These are phyloP conservation scores for Plantago lanceolata DNA, from an alignment of 305 asterid species.

Conservation along the genomic window DNA sequence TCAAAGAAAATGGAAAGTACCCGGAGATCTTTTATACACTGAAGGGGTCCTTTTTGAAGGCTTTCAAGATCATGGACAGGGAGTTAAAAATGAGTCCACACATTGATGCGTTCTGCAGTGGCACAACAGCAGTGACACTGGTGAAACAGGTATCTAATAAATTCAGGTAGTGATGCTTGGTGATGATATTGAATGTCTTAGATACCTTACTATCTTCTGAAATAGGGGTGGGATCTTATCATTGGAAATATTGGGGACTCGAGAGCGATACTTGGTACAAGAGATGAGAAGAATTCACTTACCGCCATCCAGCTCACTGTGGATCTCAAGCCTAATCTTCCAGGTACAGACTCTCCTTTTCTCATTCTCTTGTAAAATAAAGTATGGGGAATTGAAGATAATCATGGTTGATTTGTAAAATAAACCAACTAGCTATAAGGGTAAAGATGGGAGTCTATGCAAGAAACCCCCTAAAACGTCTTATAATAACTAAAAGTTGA, in stretches of 20 bases:
- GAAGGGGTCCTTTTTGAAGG: conserved; percentile 64
- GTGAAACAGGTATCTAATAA: conserved; percentile 63
- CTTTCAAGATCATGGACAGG: conserved; percentile 69
- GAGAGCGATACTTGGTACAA: conserved; percentile 68
- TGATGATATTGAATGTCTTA: conserved; percentile 2
- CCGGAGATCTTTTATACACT: conserved; percentile 43
- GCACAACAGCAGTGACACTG: conserved; percentile 72
- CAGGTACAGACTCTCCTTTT: conserved; percentile 38
- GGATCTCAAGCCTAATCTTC: conserved; percentile 83
- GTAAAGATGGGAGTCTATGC: too few species aligned
- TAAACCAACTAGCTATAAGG: too few species aligned
- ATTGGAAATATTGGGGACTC: conserved; percentile 69
- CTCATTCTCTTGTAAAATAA: not conserved
- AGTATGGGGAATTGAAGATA: not conserved
- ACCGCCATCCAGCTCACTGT: conserved; percentile 68
- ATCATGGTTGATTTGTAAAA: too few species aligned
- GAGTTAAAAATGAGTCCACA: conserved; percentile 57
- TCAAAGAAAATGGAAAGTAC: conserved; percentile 45
- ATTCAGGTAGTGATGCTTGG: conserved; percentile 9
- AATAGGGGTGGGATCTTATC: conserved; percentile 41
- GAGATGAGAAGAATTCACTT: conserved; percentile 48
- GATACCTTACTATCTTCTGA: conserved; percentile 14
- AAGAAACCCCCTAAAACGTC: too few species aligned
- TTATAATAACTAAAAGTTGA: too few species aligned
- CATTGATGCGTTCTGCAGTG: conserved; percentile 75